These are phyloP conservation scores for Sodiomyces alkalinus DNA, from an alignment of 2,329 filamentous ascomycete species.

Conservation along the genomic window DNA sequence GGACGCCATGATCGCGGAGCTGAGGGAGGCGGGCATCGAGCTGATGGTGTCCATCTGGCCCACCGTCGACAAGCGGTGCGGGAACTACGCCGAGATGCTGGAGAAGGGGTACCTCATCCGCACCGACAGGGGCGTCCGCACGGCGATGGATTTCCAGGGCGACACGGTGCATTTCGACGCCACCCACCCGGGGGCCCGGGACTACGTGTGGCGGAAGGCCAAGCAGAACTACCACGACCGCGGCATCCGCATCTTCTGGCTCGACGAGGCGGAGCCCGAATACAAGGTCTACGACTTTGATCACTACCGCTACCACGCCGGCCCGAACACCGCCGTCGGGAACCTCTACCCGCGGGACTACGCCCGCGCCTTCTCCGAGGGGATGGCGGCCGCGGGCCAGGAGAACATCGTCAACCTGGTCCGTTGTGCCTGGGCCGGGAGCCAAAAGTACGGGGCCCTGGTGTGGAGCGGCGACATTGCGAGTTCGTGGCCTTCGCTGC, in stretches of 20 bases:
- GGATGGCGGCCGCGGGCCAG: constrained; percentile 35
- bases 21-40: constrained; percentile 42
- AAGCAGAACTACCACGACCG: constrained; percentile 46
- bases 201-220: constrained; percentile 43
- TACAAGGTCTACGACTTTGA: constrained; percentile 52
- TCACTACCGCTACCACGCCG: constrained; percentile 42
- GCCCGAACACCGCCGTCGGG: constrained; percentile 26
- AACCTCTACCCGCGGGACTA: constrained; percentile 47
- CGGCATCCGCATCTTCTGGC: constrained; percentile 51
- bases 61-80: constrained; percentile 23
- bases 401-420: constrained; percentile 40
- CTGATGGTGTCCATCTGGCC: constrained; percentile 59
- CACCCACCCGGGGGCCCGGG: constrained; percentile 42
- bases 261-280: constrained; percentile 55
- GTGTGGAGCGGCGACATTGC: constrained; percentile 57
- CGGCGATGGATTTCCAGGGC: constrained; percentile 42
- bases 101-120: constrained; percentile 41
- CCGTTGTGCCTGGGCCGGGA: constrained; percentile 34
- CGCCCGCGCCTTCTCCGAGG: constrained; percentile 43
- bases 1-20: constrained; percentile 47
- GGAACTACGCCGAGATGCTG: constrained; percentile 16
- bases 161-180: constrained; percentile 46
- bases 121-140: constrained; percentile 41
- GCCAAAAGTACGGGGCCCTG: constrained; percentile 47
- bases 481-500: constrained; percentile 43